Percentiles rank a stretch among this genome's conserved stretches.
phyloP scores from a whole-genome alignment of 352 stramenopile species.

The Phytophthora litchii region DNA sequence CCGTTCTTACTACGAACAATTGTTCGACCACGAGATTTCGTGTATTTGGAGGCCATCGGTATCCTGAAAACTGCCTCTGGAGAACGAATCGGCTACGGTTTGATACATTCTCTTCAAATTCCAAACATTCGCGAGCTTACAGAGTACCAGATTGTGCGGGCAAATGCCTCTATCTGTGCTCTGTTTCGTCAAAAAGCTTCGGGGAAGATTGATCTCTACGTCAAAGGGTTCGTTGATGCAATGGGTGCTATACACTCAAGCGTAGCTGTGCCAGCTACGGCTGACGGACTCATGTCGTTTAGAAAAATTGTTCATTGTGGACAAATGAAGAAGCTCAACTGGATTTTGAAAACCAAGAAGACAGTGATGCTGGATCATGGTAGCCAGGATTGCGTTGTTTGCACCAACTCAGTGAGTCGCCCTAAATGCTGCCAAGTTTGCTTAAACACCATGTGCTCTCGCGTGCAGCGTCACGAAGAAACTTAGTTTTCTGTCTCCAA shows the following conservation, averaged over 20 bases:
- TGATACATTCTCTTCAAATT: conserved; percentile 59
- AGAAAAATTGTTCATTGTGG: conserved; percentile 28
- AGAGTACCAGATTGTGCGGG: conserved; percentile 39
- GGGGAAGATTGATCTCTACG: conserved; percentile 45
- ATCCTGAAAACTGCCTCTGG: conserved; percentile 27
- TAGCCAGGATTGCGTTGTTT: conserved; percentile 23
- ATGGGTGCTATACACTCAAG: conserved; percentile 27
- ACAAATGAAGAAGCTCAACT: conserved; percentile 50
- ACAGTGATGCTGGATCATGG: conserved; percentile 21
- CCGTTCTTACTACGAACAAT: conserved; percentile 37
- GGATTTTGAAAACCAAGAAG: conserved; percentile 32
- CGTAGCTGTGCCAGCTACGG: conserved; percentile 23
- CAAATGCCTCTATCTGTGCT: conserved; percentile 49
- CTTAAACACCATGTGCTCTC: conserved; percentile 26
- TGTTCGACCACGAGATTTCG: conserved; percentile 50
- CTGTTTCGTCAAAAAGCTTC: conserved; percentile 44
- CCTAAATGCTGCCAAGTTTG: conserved; percentile 25
- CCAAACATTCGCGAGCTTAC: conserved; percentile 34
- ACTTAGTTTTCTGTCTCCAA: conserved; percentile 33
- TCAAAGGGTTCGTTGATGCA: conserved; percentile 38
- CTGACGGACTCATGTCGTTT: conserved; percentile 35
- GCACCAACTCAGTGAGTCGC: conserved; percentile 15
- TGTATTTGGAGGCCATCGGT: conserved; percentile 52
- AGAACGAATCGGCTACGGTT: conserved; percentile 49
- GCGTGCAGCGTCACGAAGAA: conserved; percentile 31